Evolutionary conservation across 176 grass and related monocot species (phyloP).

Genomic region (Avena insularis): DNA sequence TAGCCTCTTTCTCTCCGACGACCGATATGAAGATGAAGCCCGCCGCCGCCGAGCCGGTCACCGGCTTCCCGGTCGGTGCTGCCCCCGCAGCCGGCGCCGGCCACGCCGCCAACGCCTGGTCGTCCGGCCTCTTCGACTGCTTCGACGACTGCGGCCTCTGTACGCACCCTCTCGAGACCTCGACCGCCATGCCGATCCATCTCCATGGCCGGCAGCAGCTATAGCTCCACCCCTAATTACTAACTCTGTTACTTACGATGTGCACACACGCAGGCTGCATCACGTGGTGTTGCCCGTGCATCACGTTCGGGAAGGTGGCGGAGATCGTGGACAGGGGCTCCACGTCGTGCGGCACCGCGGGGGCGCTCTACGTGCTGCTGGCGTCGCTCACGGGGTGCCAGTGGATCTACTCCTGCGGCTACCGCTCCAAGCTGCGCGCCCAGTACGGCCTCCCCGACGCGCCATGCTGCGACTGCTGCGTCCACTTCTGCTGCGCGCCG

Average conservation of each 20-base stretch:
- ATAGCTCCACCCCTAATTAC: too few species aligned
- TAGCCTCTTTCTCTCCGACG: too few species aligned
- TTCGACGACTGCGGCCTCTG: too few species aligned
- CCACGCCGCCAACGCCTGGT: slow-evolving; percentile 8
- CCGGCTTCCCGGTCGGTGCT: slow-evolving; percentile 34
- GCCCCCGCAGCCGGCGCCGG: too few species aligned
- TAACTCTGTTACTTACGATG: too few species aligned
- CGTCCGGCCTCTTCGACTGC: slow-evolving; percentile 43
- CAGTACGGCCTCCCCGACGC: slow-evolving; percentile 50
- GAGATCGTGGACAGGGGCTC: slow-evolving; percentile 76
- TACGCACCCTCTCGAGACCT: too few species aligned
- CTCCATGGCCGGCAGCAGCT: too few species aligned
- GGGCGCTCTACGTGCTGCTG: slow-evolving; percentile 56
- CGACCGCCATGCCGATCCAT: too few species aligned
- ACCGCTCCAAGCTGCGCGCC: slow-evolving; percentile 56
- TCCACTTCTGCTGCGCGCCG: slow-evolving; percentile 68
- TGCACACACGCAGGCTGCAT: slow-evolving; percentile 19
- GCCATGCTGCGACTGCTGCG: slow-evolving; percentile 67
- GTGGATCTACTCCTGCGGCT: slow-evolving; percentile 70
- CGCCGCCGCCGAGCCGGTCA: neutral
- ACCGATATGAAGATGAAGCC: too few species aligned
- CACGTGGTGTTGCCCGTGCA: slow-evolving; percentile 68
- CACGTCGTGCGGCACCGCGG: slow-evolving; percentile 59
- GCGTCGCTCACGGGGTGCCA: neutral
- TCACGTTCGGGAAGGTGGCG: slow-evolving; percentile 69